Base-by-base conservation (phyloP, 2,329 filamentous ascomycete species). In the Calonectria multiphialidica region DNA sequence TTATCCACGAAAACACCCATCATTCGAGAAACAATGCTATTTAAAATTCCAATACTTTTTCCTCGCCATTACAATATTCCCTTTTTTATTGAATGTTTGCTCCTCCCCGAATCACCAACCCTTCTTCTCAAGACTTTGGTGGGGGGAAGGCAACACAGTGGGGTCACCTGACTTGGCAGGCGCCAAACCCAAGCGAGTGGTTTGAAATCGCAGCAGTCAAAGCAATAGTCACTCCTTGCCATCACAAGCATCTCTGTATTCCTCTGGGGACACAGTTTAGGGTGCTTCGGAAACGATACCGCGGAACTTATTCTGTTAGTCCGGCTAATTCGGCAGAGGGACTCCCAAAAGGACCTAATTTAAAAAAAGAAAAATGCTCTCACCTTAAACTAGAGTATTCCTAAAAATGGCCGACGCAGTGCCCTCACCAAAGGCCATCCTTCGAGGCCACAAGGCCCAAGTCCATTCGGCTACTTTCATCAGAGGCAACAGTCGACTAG, bases 361-460 rank as follows among this genome's bases (percentile, higher is more conserved):
- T 21, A 44, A 40, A 49, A 25, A 9, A 23, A 23, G 18, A 15
- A 50, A 16, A 44, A 62, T 45, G 57, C 23, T 15, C 37, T 8
- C 35, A 62, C 7, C 16, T n/a, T 62, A 25, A 33, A 45, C 2
- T 25, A 40, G 16, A 25, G 30, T 55, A 44, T 61, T 53, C 68
- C 18, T 44, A 61, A 40, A 40, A 64, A 84, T 84, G 83, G 73
- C 79, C 23, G 75, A 78, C 50, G 71, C 77, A 40, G 65, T 75
- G 5, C 83, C 83, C 18, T 75, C 80, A 55, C 90, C 90, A 40
- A 89, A 86, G 77, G 85, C 88, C 81, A 91, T 98, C 71, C 90
- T 99, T 44, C 94, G 97, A 74, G 97, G 97, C 65, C 97, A 98
- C 85, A 89, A 90, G 67, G 89, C 93, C 0, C 92, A 95, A 75